A percentile compares a stretch with the other conserved stretches of the same genome.
phyloP scores from a whole-genome alignment of 2,329 filamentous ascomycete species.

The Nemania diffusa region DNA sequence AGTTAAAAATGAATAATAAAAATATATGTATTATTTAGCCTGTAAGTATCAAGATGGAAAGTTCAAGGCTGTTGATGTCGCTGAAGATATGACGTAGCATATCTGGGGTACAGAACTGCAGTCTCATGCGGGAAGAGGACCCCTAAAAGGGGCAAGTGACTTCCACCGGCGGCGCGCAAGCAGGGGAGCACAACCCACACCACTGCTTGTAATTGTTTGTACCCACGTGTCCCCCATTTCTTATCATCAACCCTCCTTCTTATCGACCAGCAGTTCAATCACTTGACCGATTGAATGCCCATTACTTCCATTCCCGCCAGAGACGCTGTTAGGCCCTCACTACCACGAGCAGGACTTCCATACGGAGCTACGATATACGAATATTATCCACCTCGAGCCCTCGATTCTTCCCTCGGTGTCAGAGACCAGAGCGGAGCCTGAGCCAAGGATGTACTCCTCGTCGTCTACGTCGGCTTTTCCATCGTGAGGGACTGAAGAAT shows the following conservation, averaged over 20 bases:
- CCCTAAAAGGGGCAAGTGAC: not conserved
- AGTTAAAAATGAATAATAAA: no score
- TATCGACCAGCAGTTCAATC: constrained; percentile 12
- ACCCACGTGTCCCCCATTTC: constrained; percentile 20
- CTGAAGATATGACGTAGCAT: constrained; percentile 16
- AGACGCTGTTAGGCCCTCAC: not conserved
- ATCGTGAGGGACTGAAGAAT: constrained; percentile 27
- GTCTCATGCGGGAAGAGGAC: not conserved
- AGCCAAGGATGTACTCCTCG: constrained; percentile 26
- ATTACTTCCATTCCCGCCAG: not conserved
- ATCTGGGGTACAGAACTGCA: constrained; percentile 13
- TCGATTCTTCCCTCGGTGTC: no score
- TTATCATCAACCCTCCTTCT: constrained; percentile 1
- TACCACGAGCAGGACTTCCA: not conserved
- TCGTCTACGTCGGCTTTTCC: constrained; percentile 1
- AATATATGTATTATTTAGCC: no score
- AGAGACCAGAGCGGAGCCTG: no score
- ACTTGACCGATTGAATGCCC: not conserved
- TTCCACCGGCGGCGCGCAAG: no score
- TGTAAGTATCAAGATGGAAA: not conserved
- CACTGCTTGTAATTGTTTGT: not conserved
- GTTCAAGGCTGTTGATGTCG: not conserved
- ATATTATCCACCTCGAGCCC: not conserved
- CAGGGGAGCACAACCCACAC: no score
- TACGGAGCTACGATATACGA: not conserved